phyloP scores from a whole-genome alignment of 2,329 filamentous ascomycete genomes.

The Aureobasidium melanogenum region DNA sequence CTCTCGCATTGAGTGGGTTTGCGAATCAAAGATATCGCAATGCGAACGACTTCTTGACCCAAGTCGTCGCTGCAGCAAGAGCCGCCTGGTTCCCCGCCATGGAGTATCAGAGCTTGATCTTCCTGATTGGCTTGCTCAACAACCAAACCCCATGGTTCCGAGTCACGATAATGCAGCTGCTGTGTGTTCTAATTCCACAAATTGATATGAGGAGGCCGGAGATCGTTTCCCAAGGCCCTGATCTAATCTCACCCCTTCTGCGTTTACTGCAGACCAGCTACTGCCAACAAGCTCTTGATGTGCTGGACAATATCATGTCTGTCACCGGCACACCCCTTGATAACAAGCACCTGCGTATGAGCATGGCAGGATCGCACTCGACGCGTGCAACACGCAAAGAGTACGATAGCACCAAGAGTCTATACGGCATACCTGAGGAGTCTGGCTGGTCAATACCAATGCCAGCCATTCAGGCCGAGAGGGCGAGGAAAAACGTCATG shows the following conservation, averaged over 20 bases:
- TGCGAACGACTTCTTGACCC: slow-evolving; percentile 65
- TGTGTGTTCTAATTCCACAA: slow-evolving; percentile 75
- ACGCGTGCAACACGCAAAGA: slow-evolving; percentile 76
- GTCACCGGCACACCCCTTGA: slow-evolving; percentile 84
- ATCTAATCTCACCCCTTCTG: slow-evolving; percentile 86
- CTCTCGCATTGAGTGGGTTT: slow-evolving; percentile 61
- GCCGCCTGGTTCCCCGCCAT: slow-evolving; percentile 71
- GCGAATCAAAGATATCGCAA: slow-evolving; percentile 57
- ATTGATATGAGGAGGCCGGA: slow-evolving; percentile 90
- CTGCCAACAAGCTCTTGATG: slow-evolving; percentile 83
- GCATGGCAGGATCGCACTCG: slow-evolving; percentile 85
- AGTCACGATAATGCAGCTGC: slow-evolving; percentile 81
- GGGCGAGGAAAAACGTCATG: slow-evolving; percentile 85
- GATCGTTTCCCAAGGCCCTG: slow-evolving; percentile 82
- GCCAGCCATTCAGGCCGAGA: slow-evolving; percentile 79
- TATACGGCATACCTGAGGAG: slow-evolving; percentile 93
- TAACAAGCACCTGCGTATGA: slow-evolving; percentile 92
- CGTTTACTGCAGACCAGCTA: slow-evolving; percentile 86
- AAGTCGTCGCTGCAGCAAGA: slow-evolving; percentile 65
- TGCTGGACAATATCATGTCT: slow-evolving; percentile 90
- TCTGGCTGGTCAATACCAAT: slow-evolving; percentile 95
- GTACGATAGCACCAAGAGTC: slow-evolving; percentile 84
- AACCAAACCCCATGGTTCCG: slow-evolving; percentile 88
- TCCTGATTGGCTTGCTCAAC: slow-evolving; percentile 82
- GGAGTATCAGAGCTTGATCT: slow-evolving; percentile 79